phyloP scores from a whole-genome alignment of 2,329 filamentous ascomycete genomes.

The Cercospora zeina region DNA sequence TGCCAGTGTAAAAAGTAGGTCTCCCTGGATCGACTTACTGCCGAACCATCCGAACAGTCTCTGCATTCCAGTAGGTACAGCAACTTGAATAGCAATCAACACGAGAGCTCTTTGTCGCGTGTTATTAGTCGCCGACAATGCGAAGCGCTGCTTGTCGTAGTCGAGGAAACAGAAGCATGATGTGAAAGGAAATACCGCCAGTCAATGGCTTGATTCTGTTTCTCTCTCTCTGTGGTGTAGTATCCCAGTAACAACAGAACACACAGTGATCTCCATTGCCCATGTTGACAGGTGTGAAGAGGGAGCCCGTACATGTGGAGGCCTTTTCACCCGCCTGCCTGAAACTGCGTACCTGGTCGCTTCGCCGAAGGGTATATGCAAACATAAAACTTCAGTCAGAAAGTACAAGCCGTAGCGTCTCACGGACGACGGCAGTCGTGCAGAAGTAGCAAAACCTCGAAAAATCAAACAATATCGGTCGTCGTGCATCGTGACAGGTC shows the following conservation, averaged over 20 bases:
- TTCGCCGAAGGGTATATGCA: slow-evolving; percentile 4
- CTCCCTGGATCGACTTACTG: background rate
- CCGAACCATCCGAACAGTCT: background rate
- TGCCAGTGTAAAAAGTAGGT: background rate
- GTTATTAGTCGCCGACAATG: background rate
- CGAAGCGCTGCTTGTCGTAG: background rate
- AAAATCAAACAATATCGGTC: slow-evolving; percentile 5
- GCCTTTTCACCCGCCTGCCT: background rate
- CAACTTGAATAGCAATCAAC: background rate
- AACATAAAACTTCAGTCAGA: background rate
- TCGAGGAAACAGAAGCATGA: background rate
- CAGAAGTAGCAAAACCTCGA: slow-evolving; percentile 2
- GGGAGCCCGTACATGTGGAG: background rate
- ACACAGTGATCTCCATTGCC: background rate
- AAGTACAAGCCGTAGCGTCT: background rate
- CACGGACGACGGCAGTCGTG: background rate
- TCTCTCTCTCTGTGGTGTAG: background rate
- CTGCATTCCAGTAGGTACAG: background rate
- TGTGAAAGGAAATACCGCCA: background rate
- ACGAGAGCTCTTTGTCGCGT: background rate
- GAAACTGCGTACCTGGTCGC: background rate
- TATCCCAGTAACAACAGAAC: background rate
- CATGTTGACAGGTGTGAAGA: background rate
- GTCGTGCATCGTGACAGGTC: slow-evolving; percentile 1
- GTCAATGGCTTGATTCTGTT: slow-evolving; percentile 1